Evolutionary conservation across 345 rosid species (phyloP), one percentile per base, ranked within the genome.

Genomic region (Aquilaria malaccensis): DNA sequence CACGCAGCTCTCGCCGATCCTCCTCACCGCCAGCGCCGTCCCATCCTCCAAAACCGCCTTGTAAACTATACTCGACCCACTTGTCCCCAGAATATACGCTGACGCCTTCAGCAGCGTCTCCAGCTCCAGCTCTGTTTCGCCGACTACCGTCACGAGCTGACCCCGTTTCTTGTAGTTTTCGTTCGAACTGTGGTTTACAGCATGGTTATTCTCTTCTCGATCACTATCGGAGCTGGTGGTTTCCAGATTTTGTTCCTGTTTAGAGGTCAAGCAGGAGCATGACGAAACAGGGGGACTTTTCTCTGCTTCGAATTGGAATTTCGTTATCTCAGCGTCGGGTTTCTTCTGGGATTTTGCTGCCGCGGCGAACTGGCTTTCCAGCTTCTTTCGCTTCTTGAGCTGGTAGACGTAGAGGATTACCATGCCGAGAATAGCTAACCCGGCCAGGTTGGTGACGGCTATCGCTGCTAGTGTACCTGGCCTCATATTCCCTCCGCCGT

Each of bases 81-180:
- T 84, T 9, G 86, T 68, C 41, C 99, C 92, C 55, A 94, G 48
- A 29, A 87, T 65, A 60, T 85, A 94, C 3, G 99, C 99, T 2
- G 99, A 85, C 2, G 99, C 87, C 73, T 86, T 83, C 41, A 94
- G 65, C 59, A 94, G 59, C 2, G 85, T 86, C 51, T 93, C 98
- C 50, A 82, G 55, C 68, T 93, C 96, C 32, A 93, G 68, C 68
- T 73, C 74, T 10, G 85, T 87, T 64, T 83, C 92, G 11, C 94
- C 90, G 56, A 85, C 90, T 2, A 93, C 81, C 13, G 81, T 79
- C 55, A 84, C 79, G 0, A 93, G 74, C 37, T 66, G 63, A 22
- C 96, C 86, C 13, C 73, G 77, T n/a, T 61, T 69, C 43, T 76
- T 37, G 48, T 63, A 50, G 65, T 67, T 61, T 55, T 66, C 29